phyloP scores from a whole-genome alignment of 257 asterid genomes.

The Leonotis leonurus region DNA sequence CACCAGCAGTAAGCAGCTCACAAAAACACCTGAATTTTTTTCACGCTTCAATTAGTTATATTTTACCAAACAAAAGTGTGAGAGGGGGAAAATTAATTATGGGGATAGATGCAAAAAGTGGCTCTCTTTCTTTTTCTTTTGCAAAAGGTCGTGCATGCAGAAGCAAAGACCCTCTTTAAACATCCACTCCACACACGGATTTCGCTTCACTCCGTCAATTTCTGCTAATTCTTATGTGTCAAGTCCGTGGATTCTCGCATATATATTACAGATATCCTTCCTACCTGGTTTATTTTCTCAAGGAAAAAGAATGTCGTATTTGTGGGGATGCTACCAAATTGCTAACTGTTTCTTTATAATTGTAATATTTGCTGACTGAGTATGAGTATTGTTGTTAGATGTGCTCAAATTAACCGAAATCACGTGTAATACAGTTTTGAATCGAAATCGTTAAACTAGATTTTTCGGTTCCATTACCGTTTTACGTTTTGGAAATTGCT shows the following conservation, averaged over 20 bases:
- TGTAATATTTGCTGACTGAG: no score
- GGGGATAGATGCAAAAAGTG: slow-evolving; percentile 13
- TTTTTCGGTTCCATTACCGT: no score
- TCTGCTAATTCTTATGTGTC: slow-evolving; percentile 16
- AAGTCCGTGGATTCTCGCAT: slow-evolving; percentile 22
- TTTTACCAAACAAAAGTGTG: not conserved
- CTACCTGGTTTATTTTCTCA: not conserved
- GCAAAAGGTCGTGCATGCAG: slow-evolving; percentile 36
- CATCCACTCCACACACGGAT: slow-evolving; percentile 18
- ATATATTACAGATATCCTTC: not conserved
- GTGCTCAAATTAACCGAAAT: no score
- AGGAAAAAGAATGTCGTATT: not conserved
- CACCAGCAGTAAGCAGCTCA: slow-evolving; percentile 8
- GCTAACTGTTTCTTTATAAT: not conserved
- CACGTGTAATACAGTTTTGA: no score
- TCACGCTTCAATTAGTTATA: not conserved
- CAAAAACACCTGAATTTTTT: no score
- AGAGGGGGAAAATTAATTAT: slow-evolving; percentile 9
- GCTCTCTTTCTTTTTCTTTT: no score
- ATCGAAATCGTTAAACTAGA: no score
- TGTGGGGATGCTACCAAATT: not conserved
- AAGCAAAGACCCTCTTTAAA: slow-evolving; percentile 24
- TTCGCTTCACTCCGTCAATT: slow-evolving; percentile 28
- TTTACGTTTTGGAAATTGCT: no score
- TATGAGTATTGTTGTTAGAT: no score